Conservation (phyloP, 2,329 filamentous ascomycete species). For the Trichoderma afroharzianum region DNA sequence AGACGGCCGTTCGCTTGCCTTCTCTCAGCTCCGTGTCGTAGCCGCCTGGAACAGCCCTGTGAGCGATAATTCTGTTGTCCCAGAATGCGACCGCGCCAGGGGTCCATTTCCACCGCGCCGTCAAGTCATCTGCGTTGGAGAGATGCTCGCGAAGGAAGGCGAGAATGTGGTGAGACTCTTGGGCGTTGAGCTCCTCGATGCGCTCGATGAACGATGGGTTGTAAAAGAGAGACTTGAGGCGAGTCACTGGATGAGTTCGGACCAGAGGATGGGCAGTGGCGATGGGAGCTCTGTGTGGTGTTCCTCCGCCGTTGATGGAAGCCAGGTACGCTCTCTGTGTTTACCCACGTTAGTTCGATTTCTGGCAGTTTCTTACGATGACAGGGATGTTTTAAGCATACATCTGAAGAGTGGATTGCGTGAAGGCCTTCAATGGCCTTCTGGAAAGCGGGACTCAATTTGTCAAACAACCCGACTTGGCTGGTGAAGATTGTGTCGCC, state of each 20-base stretch:
- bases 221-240: conserved; percentile 14
- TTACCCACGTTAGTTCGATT: neutral
- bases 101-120: conserved; percentile 17
- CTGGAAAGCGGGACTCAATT: conserved; percentile 14
- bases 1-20: conserved; percentile 14
- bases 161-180: conserved; percentile 17
- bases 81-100: conserved; percentile 16
- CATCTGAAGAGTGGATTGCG: conserved; percentile 16
- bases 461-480: conserved; percentile 14
- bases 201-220: conserved; percentile 16
- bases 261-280: conserved; percentile 16
- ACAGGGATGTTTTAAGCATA: neutral
- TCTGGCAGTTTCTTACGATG: neutral
- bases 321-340: conserved; percentile 12
- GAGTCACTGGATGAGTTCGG: conserved; percentile 16
- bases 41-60: conserved; percentile 15
- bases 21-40: conserved; percentile 16
- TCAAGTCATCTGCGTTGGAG: conserved; percentile 15
- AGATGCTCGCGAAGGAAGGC: conserved; percentile 18
- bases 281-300: conserved; percentile 16
- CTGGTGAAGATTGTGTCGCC: conserved; percentile 18
- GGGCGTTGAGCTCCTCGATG: conserved; percentile 16
- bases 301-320: conserved; percentile 17
- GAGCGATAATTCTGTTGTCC: conserved; percentile 17
- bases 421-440: conserved; percentile 15